Percentiles rank a stretch among this genome's conserved stretches.
Conservation (phyloP, 768 basidiomycete species). For the Punctularia strigosozonata region DNA sequence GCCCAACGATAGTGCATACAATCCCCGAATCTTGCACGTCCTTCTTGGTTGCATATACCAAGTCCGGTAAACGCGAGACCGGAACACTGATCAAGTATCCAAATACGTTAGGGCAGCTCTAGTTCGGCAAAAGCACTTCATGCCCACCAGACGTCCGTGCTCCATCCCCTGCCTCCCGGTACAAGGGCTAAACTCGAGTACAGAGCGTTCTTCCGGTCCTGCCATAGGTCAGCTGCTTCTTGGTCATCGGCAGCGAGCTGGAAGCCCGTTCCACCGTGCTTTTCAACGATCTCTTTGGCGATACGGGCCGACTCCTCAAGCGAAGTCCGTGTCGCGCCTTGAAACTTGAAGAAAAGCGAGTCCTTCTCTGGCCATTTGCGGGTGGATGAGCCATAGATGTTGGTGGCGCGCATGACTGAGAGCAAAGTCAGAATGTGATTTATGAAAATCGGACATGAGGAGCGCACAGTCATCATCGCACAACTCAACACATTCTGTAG, state of each 20-base stretch:
- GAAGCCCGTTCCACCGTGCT: slow-evolving; percentile 59
- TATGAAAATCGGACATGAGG: neutral
- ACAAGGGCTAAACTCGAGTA: slow-evolving; percentile 43
- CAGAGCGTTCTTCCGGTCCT: slow-evolving; percentile 56
- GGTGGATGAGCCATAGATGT: slow-evolving; percentile 39
- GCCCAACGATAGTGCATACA: slow-evolving; percentile 56
- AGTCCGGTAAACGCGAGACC: slow-evolving; percentile 49
- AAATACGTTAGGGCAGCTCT: neutral
- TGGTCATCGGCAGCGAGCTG: slow-evolving; percentile 47
- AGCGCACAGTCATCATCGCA: slow-evolving; percentile 61
- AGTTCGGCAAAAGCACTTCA: neutral
- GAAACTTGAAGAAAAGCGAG: slow-evolving; percentile 81
- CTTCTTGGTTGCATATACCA: slow-evolving; percentile 58
- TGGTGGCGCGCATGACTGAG: slow-evolving; percentile 54
- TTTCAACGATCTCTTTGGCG: slow-evolving; percentile 43
- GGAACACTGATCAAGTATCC: slow-evolving; percentile 32
- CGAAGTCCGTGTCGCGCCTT: slow-evolving; percentile 49
- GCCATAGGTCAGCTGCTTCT: slow-evolving; percentile 68
- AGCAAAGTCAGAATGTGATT: too few species aligned
- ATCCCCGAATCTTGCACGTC: slow-evolving; percentile 50
- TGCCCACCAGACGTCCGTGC: slow-evolving; percentile 66
- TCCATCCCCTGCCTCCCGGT: slow-evolving; percentile 47
- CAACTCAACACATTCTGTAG: slow-evolving; percentile 82
- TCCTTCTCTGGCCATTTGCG: slow-evolving; percentile 52
- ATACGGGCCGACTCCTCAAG: slow-evolving; percentile 51